These are phyloP conservation scores for Phycomyces blakesleeanus DNA, from an alignment of 192 early-diverging fungal genomes.

Conservation along the genomic window DNA sequence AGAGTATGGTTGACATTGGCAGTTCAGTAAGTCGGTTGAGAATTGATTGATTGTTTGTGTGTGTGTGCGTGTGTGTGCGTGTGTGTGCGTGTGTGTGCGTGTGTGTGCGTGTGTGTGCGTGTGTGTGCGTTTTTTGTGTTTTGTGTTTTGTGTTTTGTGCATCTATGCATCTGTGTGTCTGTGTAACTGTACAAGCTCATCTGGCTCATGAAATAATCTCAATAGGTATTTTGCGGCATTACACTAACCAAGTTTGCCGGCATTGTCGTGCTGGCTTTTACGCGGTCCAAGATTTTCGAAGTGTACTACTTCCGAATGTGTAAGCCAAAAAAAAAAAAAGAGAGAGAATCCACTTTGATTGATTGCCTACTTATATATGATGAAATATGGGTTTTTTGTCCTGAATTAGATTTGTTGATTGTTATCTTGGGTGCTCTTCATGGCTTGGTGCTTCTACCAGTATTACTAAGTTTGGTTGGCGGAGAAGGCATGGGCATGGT, in stretches of 20 bases:
- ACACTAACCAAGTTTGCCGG: slow-evolving; percentile 63
- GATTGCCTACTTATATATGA: neutral
- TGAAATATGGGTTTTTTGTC: no score
- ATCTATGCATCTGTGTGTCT: no score
- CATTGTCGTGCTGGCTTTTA: slow-evolving; percentile 63
- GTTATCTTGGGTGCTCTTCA: slow-evolving; percentile 57
- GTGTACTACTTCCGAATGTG: slow-evolving; percentile 69
- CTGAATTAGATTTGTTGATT: slow-evolving; percentile 44
- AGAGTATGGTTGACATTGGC: slow-evolving; percentile 53
- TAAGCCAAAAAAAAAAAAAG: slow-evolving; percentile 13
- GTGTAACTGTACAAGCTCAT: no score
- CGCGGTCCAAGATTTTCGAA: slow-evolving; percentile 64
- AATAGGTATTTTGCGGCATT: slow-evolving; percentile 59
- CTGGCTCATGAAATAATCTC: neutral
- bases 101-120: no score
- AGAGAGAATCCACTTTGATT: neutral
- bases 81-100: no score
- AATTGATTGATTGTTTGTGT: neutral
- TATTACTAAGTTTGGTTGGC: slow-evolving; percentile 51
- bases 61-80: no score
- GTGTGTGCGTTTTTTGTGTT: no score
- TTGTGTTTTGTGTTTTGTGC: no score
- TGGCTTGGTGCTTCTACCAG: slow-evolving; percentile 55
- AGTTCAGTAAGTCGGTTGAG: slow-evolving; percentile 45
- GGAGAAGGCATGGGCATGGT: slow-evolving; percentile 36